These are phyloP conservation scores for Tuber umbilicatum DNA, from an alignment of 495 filamentous ascomycete species.

Conservation along the genomic window DNA sequence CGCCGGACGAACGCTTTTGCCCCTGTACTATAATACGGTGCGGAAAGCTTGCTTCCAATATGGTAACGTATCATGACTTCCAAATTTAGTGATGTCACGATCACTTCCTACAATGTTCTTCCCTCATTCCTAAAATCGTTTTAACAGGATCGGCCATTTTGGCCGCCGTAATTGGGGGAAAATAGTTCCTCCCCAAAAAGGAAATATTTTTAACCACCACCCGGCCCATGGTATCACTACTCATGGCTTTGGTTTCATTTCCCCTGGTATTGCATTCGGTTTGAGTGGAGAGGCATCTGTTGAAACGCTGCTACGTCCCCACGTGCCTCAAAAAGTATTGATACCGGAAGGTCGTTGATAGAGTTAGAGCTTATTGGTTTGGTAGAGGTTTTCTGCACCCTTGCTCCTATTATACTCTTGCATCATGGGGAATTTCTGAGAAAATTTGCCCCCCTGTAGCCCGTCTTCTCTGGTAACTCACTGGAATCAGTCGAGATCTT, in stretches of 20 bases:
- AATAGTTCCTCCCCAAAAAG: too few relatives aligned
- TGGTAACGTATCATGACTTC: neutral
- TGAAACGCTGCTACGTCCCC: neutral
- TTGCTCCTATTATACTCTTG: neutral
- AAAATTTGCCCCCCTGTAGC: neutral
- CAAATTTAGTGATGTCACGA: neutral
- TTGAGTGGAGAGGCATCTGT: neutral
- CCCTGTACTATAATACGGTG: too few relatives aligned
- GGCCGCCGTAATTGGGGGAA: neutral
- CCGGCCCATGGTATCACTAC: neutral
- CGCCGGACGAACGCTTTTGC: too few relatives aligned
- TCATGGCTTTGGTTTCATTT: neutral
- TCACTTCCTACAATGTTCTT: neutral
- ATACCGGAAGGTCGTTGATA: neutral
- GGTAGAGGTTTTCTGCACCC: neutral
- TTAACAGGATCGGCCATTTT: neutral
- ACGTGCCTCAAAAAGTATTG: neutral
- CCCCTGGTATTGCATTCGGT: neutral
- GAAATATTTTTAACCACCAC: neutral
- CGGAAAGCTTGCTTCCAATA: neutral
- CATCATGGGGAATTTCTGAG: neutral
- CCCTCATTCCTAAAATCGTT: neutral
- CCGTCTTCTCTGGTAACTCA: neutral
- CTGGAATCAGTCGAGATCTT: neutral
- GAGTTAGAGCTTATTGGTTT: neutral